A percentile compares a stretch with the other conserved stretches of the same genome.
Evolutionary conservation across 2,329 filamentous ascomycete species (phyloP).

Genomic region (Lizonia empirigonia): DNA sequence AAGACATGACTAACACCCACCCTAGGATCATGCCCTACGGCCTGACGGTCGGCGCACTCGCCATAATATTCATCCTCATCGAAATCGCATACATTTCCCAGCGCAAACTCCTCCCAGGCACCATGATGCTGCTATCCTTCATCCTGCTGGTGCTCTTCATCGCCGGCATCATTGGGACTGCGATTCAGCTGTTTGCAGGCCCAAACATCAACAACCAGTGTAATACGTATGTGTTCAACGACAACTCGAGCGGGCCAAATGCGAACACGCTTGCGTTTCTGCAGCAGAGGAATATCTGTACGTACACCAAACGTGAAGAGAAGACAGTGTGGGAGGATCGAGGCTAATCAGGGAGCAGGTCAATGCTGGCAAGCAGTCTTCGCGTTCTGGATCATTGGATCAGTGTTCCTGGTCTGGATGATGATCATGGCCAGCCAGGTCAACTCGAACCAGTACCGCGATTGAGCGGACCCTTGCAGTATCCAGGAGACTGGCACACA

Average conservation of each 20-base stretch:
- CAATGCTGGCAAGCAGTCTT: conserved; percentile 68
- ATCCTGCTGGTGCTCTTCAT: conserved; percentile 67
- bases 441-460: conserved; percentile 51
- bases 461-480: not conserved
- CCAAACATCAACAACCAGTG: conserved; percentile 65
- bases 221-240: conserved; percentile 60
- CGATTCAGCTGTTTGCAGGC: conserved; percentile 64
- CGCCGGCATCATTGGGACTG: conserved; percentile 66
- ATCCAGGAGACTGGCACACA: not conserved
- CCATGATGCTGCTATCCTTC: conserved; percentile 65
- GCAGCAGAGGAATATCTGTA: conserved; percentile 67
- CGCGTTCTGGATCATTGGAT: conserved; percentile 67
- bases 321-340: not conserved
- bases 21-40: conserved; percentile 69
- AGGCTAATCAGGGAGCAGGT: conserved; percentile 47
- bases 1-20: not conserved
- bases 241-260: conserved; percentile 54
- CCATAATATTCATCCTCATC: conserved; percentile 63
- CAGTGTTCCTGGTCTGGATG: conserved; percentile 70
- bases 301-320: conserved; percentile 32
- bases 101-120: conserved; percentile 62
- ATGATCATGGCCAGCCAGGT: conserved; percentile 66
- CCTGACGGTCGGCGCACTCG: conserved; percentile 62
- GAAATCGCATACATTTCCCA: conserved; percentile 63
- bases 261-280: conserved; percentile 65